Conservation (phyloP, 2,329 filamentous ascomycete species). For the Ascochyta viciae-villosae region DNA sequence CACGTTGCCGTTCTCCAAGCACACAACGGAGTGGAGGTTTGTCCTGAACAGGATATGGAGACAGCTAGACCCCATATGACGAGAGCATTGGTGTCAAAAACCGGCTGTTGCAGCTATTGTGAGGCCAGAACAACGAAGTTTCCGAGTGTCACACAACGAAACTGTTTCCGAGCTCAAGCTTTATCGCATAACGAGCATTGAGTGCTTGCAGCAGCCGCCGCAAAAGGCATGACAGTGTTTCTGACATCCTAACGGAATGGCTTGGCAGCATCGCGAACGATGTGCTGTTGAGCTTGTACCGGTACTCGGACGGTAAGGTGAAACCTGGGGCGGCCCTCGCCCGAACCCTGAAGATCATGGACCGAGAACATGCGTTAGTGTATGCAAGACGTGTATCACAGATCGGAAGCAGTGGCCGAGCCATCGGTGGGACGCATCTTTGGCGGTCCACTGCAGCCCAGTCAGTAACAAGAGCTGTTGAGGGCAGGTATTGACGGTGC, state of each 20-base stretch:
- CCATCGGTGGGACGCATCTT: not conserved
- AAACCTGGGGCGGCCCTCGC: not conserved
- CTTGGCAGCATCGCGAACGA: not conserved
- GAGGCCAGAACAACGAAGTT: too few relatives aligned
- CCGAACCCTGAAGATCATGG: not conserved
- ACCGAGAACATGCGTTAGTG: not conserved
- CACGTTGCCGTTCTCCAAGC: not conserved
- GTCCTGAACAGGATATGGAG: not conserved
- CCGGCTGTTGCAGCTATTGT: too few relatives aligned
- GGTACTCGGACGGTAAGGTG: not conserved
- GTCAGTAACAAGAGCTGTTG: too few relatives aligned
- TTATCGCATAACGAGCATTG: too few relatives aligned
- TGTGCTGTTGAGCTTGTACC: not conserved
- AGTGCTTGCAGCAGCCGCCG: too few relatives aligned
- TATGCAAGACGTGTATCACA: conserved; percentile 3
- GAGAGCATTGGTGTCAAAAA: too few relatives aligned
- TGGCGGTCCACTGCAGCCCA: not conserved
- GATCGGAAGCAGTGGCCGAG: not conserved
- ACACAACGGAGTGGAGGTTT: not conserved
- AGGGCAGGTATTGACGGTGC: not conserved
- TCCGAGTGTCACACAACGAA: too few relatives aligned
- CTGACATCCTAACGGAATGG: not conserved
- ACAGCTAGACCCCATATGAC: too few relatives aligned
- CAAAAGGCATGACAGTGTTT: too few relatives aligned
- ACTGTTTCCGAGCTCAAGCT: too few relatives aligned